Evolutionary conservation across 176 grass and related monocot genomes (phyloP), one percentile per base, ranked within the genome.

Genomic region (Metroxylon sagu): DNA sequence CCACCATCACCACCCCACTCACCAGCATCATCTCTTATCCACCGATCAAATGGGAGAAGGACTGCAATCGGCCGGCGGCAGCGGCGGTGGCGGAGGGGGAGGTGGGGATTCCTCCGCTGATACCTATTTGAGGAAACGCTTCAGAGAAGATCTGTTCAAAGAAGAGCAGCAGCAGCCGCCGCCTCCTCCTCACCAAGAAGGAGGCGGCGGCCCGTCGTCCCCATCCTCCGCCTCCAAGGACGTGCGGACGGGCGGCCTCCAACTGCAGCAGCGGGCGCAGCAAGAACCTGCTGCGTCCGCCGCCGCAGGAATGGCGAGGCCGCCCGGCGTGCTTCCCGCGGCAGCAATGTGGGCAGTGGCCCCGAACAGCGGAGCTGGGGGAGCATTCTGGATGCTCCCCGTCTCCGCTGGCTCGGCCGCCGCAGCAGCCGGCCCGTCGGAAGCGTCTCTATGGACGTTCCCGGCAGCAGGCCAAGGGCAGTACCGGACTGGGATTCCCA

Each of bases 91-190:
- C 51, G 57, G 65, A 52, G 51, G 60, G 5, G 72, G 79, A 71
- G 83, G 57, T 52, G 74, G 31, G 35, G 8, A 43, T 43, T 72
- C 50, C 59, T 68, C 39, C 60, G 59, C 19, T 80, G 88, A 5
- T 61, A 92, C 80, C 14, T 92, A 89, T 81, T 82, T 98, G 66
- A 66, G 94, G 70, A 98, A 98, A 62, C 72, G 94, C 16, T 79
- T 83, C 60, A 85, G 94, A 74, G 88, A 89, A 31, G 88, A 98
- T 71, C 85, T 98, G 16, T 98, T 98, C 82, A 98, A 93, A 81
- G 88, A 89, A 0, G 76, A 79, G 3, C 85, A 78, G 29, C 77
- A 87, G 48, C 62, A 12, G 35, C 35, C 35, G 35, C 35, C 80
- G 0, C 50, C 50, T 28, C 6, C 49, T 4, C 58, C 29, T 6